phyloP scores from a whole-genome alignment of 805 yeast genomes.

The Dipodascus albidus region DNA sequence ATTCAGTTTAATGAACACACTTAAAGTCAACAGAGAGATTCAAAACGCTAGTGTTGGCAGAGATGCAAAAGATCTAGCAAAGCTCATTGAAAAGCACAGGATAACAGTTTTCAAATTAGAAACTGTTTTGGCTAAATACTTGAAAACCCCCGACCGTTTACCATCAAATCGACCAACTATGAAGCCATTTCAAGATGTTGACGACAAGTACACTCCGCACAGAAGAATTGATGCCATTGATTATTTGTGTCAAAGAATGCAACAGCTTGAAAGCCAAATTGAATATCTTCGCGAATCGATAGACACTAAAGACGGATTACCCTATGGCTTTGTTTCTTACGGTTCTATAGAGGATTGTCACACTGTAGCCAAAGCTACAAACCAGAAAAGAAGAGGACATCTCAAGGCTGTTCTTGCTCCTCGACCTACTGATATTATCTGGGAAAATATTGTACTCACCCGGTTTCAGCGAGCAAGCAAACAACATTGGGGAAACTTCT shows the following conservation, averaged over 20 bases:
- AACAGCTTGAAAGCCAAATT: slow-evolving; percentile 16
- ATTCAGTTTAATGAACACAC: slow-evolving; percentile 6
- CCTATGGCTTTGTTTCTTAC: slow-evolving; percentile 27
- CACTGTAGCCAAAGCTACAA: slow-evolving; percentile 12
- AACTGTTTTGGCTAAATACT: slow-evolving; percentile 18
- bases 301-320: slow-evolving; percentile 11
- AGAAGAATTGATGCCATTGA: slow-evolving; percentile 20
- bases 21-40: slow-evolving; percentile 2
- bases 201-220: not conserved
- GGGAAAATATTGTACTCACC: slow-evolving; percentile 25
- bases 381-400: slow-evolving; percentile 7
- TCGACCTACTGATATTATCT: slow-evolving; percentile 25
- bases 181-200: slow-evolving; percentile 13
- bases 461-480: slow-evolving; percentile 21
- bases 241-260: slow-evolving; percentile 12
- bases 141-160: slow-evolving; percentile 17
- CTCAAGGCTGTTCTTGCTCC: slow-evolving; percentile 23
- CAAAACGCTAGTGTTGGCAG: slow-evolving; percentile 21
- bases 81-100: slow-evolving; percentile 17
- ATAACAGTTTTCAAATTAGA: slow-evolving; percentile 19
- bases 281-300: slow-evolving; percentile 14
- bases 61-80: slow-evolving; percentile 18
- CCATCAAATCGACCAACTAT: slow-evolving; percentile 17
- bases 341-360: slow-evolving; percentile 16
- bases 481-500: slow-evolving; percentile 23